Evolutionary conservation across 192 early-diverging fungal species (phyloP), one percentile per base, ranked within the genome.

Genomic region (Coemansia sp.): DNA sequence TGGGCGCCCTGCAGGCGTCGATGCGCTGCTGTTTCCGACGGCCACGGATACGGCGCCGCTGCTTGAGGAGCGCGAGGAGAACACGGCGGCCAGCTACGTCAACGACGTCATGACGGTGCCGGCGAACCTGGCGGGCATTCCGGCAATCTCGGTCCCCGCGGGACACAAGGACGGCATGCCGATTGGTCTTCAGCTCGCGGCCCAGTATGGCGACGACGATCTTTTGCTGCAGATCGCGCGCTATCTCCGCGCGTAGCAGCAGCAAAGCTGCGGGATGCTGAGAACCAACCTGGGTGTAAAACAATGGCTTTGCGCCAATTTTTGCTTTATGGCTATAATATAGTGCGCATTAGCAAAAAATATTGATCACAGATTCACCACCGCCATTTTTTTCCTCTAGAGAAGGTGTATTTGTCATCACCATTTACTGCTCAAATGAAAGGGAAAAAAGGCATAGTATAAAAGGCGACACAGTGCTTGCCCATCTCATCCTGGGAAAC

Each of bases 41-140:
- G 72, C 91, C 0, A 85, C 87, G 9, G 82, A 83, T n/a, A 74
- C 86, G 0, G 92, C 94, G n/a, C 91, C 65, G 16, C 61, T 54
- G 16, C 14, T 89, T 22, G 71, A 61, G 20, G 67, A 58, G 16
- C 45, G 60, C 18, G 64, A 65, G 18, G 67, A 71, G 36, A 72
- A 78, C 8, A 52, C 14, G 8, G 81, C 87, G 6, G 65, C 84
- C 29, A 79, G 71, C n/a, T 95, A 90, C 59, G 75, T 91, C 36
- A 89, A 91, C 65, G 95, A 97, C 80, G 87, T 94, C 16, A 85
- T 95, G 83, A 95, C 93, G 6, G 87, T 95, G 1, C 90, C 95
- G 16, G 89, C 90, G 6, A 92, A 87, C 58, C 74, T 97, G 60
- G 93, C 92, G 0, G 95, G 95, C 30, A 68, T 89, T 14, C 90